phyloP scores from a whole-genome alignment of 495 filamentous ascomycete genomes.

The Penicillium riverlandense region DNA sequence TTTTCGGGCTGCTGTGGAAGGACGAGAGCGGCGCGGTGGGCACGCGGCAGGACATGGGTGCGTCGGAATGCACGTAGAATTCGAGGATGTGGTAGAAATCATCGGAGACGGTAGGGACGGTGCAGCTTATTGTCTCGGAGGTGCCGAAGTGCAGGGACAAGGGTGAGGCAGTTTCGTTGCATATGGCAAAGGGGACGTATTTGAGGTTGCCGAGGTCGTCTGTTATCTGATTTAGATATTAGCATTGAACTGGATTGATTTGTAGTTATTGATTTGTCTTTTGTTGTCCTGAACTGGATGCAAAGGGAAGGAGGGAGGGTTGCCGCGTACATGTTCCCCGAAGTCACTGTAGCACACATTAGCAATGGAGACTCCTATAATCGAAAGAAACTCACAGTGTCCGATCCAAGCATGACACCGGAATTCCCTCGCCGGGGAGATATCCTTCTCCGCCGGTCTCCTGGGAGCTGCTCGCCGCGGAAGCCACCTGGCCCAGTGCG shows the following conservation, averaged over 20 bases:
- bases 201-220: slow-evolving; percentile 74
- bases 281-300: background rate
- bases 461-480: slow-evolving; percentile 22
- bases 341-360: slow-evolving; percentile 2
- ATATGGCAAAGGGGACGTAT: slow-evolving; percentile 88
- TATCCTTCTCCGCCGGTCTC: slow-evolving; percentile 43
- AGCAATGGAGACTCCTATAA: slow-evolving; percentile 1
- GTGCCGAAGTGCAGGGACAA: slow-evolving; percentile 82
- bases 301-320: background rate
- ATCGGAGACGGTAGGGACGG: slow-evolving; percentile 76
- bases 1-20: slow-evolving; percentile 6
- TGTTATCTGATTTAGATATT: slow-evolving; percentile 54
- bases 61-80: slow-evolving; percentile 97
- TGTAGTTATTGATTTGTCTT: background rate
- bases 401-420: slow-evolving; percentile 61
- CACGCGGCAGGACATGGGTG: slow-evolving; percentile 85
- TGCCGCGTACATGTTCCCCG: slow-evolving; percentile 53
- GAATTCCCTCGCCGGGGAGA: slow-evolving; percentile 45
- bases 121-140: slow-evolving; percentile 77
- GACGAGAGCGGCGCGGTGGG: slow-evolving; percentile 59
- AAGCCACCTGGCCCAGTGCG: slow-evolving; percentile 15
- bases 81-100: slow-evolving; percentile 94
- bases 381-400: slow-evolving; percentile 47
- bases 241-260: background rate
- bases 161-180: slow-evolving; percentile 80